Percentiles rank a stretch among this genome's conserved stretches.
These are phyloP conservation scores for Platanus orientalis DNA, from an alignment of 164 flowering plant species.

Conservation along the genomic window DNA sequence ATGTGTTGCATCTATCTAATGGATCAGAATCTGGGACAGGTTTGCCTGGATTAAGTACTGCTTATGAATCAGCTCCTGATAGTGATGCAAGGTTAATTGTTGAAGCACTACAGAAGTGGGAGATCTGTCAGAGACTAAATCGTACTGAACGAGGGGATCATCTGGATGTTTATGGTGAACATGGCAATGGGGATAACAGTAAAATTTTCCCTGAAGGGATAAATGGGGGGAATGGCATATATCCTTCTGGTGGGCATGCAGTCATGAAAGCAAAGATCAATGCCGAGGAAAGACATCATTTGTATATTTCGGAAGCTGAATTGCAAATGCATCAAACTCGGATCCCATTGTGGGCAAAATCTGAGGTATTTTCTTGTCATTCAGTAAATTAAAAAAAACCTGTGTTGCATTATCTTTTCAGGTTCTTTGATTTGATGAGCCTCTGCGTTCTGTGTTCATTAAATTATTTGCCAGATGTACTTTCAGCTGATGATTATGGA, in stretches of 20 bases:
- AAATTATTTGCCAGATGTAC: constrained; percentile 39
- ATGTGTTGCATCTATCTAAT: constrained; percentile 38
- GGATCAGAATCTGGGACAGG: constrained; percentile 26
- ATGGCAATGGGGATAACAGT: constrained; percentile 36
- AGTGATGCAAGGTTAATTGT: constrained; percentile 46
- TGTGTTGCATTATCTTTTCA: not conserved
- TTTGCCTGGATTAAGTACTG: constrained; percentile 23
- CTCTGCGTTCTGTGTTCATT: constrained; percentile 3
- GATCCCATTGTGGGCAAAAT: constrained; percentile 55
- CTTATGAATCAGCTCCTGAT: constrained; percentile 39
- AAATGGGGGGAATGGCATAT: constrained; percentile 7
- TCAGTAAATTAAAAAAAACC: too few relatives aligned
- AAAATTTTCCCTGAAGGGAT: constrained; percentile 44
- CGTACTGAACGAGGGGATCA: constrained; percentile 53
- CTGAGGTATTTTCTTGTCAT: constrained; percentile 42
- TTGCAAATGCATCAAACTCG: constrained; percentile 52
- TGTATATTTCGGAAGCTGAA: constrained; percentile 72
- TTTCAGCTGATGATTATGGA: constrained; percentile 44
- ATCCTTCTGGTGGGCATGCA: constrained; percentile 13
- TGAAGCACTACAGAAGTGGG: constrained; percentile 75
- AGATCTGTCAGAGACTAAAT: constrained; percentile 53
- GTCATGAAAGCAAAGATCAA: constrained; percentile 24
- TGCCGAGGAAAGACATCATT: constrained; percentile 46
- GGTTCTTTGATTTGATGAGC: not conserved
- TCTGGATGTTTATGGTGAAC: constrained; percentile 58